Percentiles rank a stretch among this genome's conserved stretches.
These are phyloP conservation scores for Trichoderma virens DNA, from an alignment of 495 filamentous ascomycete species.

Conservation along the genomic window DNA sequence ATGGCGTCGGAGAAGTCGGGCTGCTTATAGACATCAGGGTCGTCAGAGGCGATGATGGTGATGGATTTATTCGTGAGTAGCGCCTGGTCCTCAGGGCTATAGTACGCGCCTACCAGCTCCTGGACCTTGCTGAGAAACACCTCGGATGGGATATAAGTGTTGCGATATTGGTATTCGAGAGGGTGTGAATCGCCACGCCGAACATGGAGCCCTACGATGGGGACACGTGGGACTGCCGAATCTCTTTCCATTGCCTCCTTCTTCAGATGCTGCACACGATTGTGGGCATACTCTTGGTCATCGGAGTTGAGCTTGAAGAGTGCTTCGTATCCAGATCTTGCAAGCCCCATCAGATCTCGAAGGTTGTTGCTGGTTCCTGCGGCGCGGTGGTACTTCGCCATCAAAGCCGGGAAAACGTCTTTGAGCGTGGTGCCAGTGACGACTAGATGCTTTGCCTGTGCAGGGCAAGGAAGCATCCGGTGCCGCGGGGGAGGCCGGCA, in stretches of 20 bases:
- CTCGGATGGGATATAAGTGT: slow-evolving; percentile 61
- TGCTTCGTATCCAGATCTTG: slow-evolving; percentile 53
- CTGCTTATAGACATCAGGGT: slow-evolving; percentile 55
- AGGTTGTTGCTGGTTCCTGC: slow-evolving; percentile 28
- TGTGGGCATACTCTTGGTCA: slow-evolving; percentile 47
- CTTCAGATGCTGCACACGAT: slow-evolving; percentile 41
- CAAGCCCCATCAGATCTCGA: slow-evolving; percentile 50
- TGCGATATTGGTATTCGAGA: slow-evolving; percentile 54
- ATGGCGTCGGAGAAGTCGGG: slow-evolving; percentile 43
- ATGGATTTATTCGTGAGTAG: slow-evolving; percentile 32
- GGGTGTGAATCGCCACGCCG: slow-evolving; percentile 67
- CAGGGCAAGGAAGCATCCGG: slow-evolving; percentile 64
- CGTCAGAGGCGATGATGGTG: slow-evolving; percentile 61
- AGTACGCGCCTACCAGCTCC: slow-evolving; percentile 31
- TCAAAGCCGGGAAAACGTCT: slow-evolving; percentile 39
- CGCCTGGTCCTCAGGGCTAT: slow-evolving; percentile 25
- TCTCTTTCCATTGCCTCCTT: slow-evolving; percentile 32
- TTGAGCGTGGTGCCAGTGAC: slow-evolving; percentile 54
- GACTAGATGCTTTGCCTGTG: slow-evolving; percentile 57
- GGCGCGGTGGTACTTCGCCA: neutral
- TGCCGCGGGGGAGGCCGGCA: slow-evolving; percentile 55
- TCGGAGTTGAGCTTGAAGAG: slow-evolving; percentile 54
- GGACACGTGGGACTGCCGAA: slow-evolving; percentile 26
- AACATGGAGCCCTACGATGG: slow-evolving; percentile 59
- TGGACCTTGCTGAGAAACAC: slow-evolving; percentile 45